A percentile compares a stretch with the other conserved stretches of the same genome.
Evolutionary conservation across 495 filamentous ascomycete genomes (phyloP).

Genomic region (Penicillium diatomitis): DNA sequence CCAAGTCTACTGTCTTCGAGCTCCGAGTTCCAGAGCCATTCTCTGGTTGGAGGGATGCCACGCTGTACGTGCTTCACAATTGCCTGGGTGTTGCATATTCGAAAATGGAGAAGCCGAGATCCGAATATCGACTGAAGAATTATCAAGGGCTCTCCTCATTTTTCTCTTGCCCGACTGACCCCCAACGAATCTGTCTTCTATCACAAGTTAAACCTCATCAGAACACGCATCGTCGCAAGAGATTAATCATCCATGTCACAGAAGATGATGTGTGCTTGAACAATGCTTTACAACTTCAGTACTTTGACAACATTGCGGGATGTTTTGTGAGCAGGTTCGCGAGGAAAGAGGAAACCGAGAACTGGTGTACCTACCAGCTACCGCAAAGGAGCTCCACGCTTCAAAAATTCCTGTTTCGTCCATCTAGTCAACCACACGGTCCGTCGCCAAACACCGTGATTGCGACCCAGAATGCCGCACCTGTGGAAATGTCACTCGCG

Average conservation of each 20-base stretch:
- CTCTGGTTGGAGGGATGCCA: conserved; percentile 45
- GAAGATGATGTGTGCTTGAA: conserved; percentile 32
- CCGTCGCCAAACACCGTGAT: conserved; percentile 31
- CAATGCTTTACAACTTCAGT: conserved; percentile 28
- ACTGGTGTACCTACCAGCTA: conserved; percentile 27
- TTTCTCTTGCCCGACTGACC: background rate
- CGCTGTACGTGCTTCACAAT: conserved; percentile 31
- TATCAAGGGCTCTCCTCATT: conserved; percentile 8
- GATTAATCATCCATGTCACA: conserved; percentile 6
- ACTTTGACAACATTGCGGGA: conserved; percentile 14
- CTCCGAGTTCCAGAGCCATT: conserved; percentile 37
- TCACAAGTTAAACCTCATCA: conserved; percentile 22
- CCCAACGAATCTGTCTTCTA: conserved; percentile 12
- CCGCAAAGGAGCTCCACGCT: conserved; percentile 14
- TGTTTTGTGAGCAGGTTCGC: conserved; percentile 27
- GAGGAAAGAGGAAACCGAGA: conserved; percentile 7
- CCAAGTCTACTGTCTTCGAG: conserved; percentile 50
- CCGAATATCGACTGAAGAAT: conserved; percentile 1
- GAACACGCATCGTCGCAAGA: conserved; percentile 13
- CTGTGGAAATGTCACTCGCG: conserved; percentile 33
- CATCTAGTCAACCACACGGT: conserved; percentile 15
- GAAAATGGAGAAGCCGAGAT: conserved; percentile 6
- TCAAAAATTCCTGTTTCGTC: conserved; percentile 26
- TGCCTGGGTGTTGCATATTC: conserved; percentile 19
- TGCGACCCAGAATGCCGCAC: conserved; percentile 32